Conservation (phyloP, 2,329 filamentous ascomycete species). For the Botrytis elliptica region DNA sequence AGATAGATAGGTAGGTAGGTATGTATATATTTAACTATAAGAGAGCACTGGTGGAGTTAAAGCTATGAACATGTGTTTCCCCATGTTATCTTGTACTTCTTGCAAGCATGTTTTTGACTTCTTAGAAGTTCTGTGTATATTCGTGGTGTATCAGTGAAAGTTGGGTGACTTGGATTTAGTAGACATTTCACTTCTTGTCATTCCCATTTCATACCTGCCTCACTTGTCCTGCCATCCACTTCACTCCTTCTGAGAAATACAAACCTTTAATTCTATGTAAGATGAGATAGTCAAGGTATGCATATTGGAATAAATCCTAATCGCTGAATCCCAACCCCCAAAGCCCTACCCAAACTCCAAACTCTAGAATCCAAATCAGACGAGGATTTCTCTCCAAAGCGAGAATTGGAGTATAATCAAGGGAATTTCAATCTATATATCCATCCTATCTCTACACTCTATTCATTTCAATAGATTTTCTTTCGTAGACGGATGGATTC, state of each 20-base stretch:
- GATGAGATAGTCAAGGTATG: background rate
- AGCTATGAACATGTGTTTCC: background rate
- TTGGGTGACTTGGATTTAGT: background rate
- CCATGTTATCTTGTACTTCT: rapidly evolving
- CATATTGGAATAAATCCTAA: no score
- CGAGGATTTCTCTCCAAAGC: no score
- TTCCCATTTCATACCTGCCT: background rate
- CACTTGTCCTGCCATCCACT: no score
- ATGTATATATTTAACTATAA: background rate
- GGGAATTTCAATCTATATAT: background rate
- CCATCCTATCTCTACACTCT: rapidly evolving
- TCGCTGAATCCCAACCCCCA: background rate
- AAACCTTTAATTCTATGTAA: background rate
- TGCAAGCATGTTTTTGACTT: background rate
- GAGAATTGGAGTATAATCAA: no score
- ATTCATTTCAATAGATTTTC: rapidly evolving
- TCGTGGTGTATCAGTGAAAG: background rate
- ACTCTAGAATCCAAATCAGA: background rate
- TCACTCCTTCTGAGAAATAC: background rate
- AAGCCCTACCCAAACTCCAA: background rate
- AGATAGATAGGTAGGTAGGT: background rate
- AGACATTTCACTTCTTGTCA: background rate
- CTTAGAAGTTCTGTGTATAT: background rate
- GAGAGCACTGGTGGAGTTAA: no score
- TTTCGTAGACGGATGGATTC: no score